Evolutionary conservation across 192 early-diverging fungal species (phyloP).

Genomic region (Diversispora eburnea): DNA sequence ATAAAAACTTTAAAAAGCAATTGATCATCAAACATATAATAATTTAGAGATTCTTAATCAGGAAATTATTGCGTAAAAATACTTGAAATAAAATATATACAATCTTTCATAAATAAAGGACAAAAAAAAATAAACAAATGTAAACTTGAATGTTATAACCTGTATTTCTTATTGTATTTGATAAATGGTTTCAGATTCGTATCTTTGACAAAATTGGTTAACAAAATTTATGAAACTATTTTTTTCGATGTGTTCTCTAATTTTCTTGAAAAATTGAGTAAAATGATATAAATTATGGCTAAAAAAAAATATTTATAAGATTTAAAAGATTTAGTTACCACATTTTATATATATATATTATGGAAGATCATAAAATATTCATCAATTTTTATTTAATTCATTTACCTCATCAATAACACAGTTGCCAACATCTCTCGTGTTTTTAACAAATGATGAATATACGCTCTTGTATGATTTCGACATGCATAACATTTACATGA

Average conservation of each 20-base stretch:
- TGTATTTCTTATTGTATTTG: too few species aligned
- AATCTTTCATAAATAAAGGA: too few species aligned
- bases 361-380: background rate
- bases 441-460: slow-evolving; percentile 68
- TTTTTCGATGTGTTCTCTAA: slow-evolving; percentile 7
- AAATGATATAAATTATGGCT: slow-evolving; percentile 25
- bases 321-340: background rate
- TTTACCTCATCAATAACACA: slow-evolving; percentile 66
- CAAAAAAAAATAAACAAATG: too few species aligned
- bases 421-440: slow-evolving; percentile 76
- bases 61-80: too few species aligned
- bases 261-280: slow-evolving; percentile 3
- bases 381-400: background rate
- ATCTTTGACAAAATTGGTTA: background rate
- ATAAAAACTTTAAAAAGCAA: too few species aligned
- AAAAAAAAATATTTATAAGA: background rate
- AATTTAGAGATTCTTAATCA: too few species aligned
- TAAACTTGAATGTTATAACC: too few species aligned
- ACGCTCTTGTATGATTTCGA: slow-evolving; percentile 62
- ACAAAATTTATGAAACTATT: background rate
- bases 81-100: too few species aligned
- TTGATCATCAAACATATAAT: too few species aligned
- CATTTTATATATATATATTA: background rate
- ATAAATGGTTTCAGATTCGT: too few species aligned
- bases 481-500: slow-evolving; percentile 68